phyloP scores from a whole-genome alignment of 2,329 filamentous ascomycete genomes.

The Ascomycota sp. region DNA sequence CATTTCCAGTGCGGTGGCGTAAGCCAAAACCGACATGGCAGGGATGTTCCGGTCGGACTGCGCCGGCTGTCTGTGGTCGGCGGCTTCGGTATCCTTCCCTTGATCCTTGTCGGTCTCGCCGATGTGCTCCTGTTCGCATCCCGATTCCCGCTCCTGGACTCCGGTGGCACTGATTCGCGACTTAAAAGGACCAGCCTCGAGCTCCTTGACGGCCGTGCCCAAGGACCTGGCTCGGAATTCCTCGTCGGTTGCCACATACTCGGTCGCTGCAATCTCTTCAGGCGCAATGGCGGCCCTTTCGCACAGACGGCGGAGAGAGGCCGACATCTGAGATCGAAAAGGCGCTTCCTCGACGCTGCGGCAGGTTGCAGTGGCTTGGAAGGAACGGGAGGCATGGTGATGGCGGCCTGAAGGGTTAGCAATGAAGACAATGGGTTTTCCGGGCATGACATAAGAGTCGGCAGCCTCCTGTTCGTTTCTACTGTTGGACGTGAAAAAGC shows the following conservation, averaged over 20 bases:
- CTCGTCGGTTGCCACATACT: constrained; percentile 13
- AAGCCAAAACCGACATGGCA: constrained; percentile 11
- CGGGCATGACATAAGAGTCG: constrained; percentile 19
- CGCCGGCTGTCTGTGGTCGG: too few relatives aligned
- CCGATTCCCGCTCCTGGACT: constrained; percentile 7
- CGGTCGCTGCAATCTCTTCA: constrained; percentile 13
- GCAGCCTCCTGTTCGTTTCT: constrained; percentile 22
- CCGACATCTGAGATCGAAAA: constrained; percentile 13
- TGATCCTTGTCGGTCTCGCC: not conserved
- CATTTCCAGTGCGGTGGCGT: constrained; percentile 12
- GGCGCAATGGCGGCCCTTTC: constrained; percentile 12
- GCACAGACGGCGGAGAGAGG: constrained; percentile 17
- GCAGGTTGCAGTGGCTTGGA: constrained; percentile 14
- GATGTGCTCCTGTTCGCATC: constrained; percentile 1
- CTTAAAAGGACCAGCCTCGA: constrained; percentile 9
- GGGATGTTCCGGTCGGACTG: constrained; percentile 5
- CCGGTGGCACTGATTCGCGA: constrained; percentile 8
- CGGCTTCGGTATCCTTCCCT: too few relatives aligned
- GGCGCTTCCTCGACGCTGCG: constrained; percentile 14
- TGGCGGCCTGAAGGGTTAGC: constrained; percentile 24
- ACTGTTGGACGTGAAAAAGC: constrained; percentile 28
- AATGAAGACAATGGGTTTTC: constrained; percentile 27
- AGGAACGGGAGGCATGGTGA: constrained; percentile 26
- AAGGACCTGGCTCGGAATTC: constrained; percentile 14
- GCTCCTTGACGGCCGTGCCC: constrained; percentile 14